Base-by-base conservation (phyloP, 495 filamentous ascomycete species). In the Collariella sp. region DNA sequence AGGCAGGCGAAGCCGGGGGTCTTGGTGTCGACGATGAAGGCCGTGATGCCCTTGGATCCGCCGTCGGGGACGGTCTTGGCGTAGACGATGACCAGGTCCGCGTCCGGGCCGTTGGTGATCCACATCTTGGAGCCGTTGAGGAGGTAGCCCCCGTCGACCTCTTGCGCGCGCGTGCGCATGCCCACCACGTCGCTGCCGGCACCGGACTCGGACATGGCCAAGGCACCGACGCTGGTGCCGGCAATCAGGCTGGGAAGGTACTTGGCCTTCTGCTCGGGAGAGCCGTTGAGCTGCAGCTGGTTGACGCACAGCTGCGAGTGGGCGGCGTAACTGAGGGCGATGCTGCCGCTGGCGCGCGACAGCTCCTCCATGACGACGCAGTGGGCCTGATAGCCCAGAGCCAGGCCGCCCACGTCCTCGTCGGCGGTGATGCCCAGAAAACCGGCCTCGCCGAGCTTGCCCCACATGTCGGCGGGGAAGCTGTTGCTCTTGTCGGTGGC, bases 71-170 rank as follows among this genome's bases (percentile, higher is more conserved):
- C 79, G 6, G 94, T 96, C 74, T 98, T 98, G 18, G 93, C 93
- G 70, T 98, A 98, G 19, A 98, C 89, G 45, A 98, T 79, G 13
- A 97, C 79, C 24, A 83, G 75, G 67, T 95, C 81, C 39, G 91
- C 93, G 61, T 97, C 94, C 15, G 93, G 93, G 13, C 93, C 93
- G 64, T 98, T 98, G 24, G 93, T 98, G 58, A 98, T 98, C 93
- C 93, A 98, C 93, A 98, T 97, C 78, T 98, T 98, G 20, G 87
- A 88, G 13, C 93, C 93, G 59, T 88, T 88, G 50, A 98, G 76
- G 29, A 89, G 23, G 71, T 83, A 97, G 23, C 93, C 93, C 13
- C 89, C 89, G 58, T 95, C 88, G 15, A 85, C 85, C 38, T 76
- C 76, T 63, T 82, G 84, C 0, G 91, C 91, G 0, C 77, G 80